A percentile compares a stretch with the other conserved stretches of the same genome.
phyloP scores from a whole-genome alignment of 2,329 filamentous ascomycete genomes.

The Fusarium napiforme region DNA sequence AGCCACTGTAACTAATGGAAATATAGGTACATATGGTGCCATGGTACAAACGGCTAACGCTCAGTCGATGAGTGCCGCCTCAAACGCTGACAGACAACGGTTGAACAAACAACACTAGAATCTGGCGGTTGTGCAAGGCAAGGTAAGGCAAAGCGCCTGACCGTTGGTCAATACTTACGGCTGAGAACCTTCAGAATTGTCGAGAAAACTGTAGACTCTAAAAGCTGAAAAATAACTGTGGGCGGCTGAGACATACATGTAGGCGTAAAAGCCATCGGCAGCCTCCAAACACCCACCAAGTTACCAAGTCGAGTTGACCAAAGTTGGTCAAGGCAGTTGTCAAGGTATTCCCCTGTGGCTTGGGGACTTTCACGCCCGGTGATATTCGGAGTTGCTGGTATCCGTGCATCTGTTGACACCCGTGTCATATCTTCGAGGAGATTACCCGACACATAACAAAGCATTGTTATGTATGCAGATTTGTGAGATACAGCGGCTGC shows the following conservation, averaged over 20 bases:
- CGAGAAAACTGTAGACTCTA: not conserved
- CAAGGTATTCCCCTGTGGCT: not conserved
- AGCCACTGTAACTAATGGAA: not conserved
- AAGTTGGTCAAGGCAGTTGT: no score
- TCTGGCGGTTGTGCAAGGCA: not conserved
- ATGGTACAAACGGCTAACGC: not conserved
- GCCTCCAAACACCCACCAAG: not conserved
- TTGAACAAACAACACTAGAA: slow-evolving; percentile 14
- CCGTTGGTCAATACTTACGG: not conserved
- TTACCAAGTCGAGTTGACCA: not conserved
- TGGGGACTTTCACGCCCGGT: not conserved
- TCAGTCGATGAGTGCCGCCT: not conserved
- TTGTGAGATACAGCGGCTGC: slow-evolving; percentile 10
- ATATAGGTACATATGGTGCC: not conserved
- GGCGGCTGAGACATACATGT: not conserved
- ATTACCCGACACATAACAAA: not conserved
- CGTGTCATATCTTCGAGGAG: not conserved
- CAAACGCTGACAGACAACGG: not conserved
- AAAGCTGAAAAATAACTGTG: not conserved
- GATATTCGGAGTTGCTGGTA: not conserved
- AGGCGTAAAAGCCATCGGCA: not conserved
- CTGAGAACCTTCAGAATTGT: not conserved
- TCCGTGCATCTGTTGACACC: not conserved
- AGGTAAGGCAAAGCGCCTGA: not conserved
- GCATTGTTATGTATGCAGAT: not conserved